phyloP scores from a whole-genome alignment of 768 basidiomycete genomes.

The Panus rudis region DNA sequence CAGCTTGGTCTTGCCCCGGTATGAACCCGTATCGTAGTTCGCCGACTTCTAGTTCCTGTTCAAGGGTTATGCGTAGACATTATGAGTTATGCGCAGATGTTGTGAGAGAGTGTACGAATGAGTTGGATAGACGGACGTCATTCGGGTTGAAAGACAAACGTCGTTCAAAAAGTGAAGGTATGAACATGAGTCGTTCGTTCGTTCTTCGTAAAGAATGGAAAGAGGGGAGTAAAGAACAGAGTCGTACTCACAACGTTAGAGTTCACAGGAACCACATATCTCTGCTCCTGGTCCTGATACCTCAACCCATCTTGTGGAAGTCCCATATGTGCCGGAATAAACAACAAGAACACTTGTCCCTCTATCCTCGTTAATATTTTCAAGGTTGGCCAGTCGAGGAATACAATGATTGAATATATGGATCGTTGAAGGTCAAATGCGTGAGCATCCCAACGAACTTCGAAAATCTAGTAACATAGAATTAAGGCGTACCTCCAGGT shows the following conservation, averaged over 20 bases:
- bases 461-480: neutral
- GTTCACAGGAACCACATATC: constrained; percentile 45
- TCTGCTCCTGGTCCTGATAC: constrained; percentile 66
- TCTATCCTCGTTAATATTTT: constrained; percentile 32
- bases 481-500: constrained; percentile 58
- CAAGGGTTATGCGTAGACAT: too few species aligned
- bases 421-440: neutral
- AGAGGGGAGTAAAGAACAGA: neutral
- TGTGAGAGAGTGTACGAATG: neutral
- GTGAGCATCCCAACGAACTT: neutral
- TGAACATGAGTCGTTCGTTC: constrained; percentile 8
- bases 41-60: constrained; percentile 68
- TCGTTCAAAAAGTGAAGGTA: too few species aligned
- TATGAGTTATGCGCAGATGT: neutral
- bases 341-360: constrained; percentile 61
- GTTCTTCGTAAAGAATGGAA: constrained; percentile 2
- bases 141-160: too few species aligned
- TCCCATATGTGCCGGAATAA: constrained; percentile 46
- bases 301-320: constrained; percentile 76
- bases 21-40: constrained; percentile 74
- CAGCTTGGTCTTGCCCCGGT: constrained; percentile 56
- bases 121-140: too few species aligned
- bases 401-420: constrained; percentile 2
- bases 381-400: neutral
- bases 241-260: constrained; percentile 42